Conservation (phyloP, 164 flowering plant genomes). For the Annona cherimola region DNA sequence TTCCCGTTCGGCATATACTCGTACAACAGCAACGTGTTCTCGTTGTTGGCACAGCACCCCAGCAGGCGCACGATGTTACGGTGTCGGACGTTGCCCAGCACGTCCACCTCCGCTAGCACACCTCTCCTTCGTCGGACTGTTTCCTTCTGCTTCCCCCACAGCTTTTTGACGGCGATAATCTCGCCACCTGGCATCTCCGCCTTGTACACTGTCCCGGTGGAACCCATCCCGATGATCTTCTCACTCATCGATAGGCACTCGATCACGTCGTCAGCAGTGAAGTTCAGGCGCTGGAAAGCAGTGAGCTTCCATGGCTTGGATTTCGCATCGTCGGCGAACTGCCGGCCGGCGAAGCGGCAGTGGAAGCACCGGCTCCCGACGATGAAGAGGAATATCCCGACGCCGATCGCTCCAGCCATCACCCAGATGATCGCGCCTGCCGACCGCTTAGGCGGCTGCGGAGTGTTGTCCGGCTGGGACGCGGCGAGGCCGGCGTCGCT, state of each 20-base stretch:
- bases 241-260: conserved; percentile 61
- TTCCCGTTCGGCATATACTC: conserved; percentile 98
- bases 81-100: conserved; percentile 86
- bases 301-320: conserved; percentile 75
- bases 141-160: conserved; percentile 84
- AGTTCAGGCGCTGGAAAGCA: conserved; percentile 87
- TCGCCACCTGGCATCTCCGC: conserved; percentile 96
- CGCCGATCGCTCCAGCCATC: conserved; percentile 66
- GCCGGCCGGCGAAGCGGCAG: conserved; percentile 5
- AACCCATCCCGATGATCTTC: conserved; percentile 84
- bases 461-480: conserved; percentile 7
- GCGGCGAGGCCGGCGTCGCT: conserved; percentile 13
- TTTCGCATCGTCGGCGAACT: conserved; percentile 7
- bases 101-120: conserved; percentile 90
- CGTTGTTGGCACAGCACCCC: conserved; percentile 88
- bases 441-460: conserved; percentile 39
- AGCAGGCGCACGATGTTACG: conserved; percentile 84
- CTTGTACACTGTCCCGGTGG: conserved; percentile 80
- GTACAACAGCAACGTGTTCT: conserved; percentile 73
- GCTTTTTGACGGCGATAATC: conserved; percentile 86
- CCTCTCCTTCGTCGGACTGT: conserved; percentile 48
- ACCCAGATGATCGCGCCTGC: conserved; percentile 83
- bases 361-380: conserved; percentile 66
- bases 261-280: conserved; percentile 77
- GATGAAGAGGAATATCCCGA: conserved; percentile 55